Percentiles rank a stretch among this genome's conserved stretches.
phyloP scores from a whole-genome alignment of 768 basidiomycete species.

The Auricularia sp. region DNA sequence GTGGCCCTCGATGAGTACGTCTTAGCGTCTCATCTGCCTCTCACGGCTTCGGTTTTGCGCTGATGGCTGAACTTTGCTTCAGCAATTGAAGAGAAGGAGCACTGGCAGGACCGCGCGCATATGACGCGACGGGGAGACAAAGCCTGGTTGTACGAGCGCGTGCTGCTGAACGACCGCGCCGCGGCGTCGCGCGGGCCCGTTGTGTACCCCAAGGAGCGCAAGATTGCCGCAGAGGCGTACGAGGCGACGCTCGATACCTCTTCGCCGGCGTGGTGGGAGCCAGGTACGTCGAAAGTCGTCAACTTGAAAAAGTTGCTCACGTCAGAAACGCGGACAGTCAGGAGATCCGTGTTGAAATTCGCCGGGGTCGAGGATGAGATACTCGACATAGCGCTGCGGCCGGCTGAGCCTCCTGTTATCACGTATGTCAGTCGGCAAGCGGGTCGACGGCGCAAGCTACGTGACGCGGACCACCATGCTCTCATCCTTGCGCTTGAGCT shows the following conservation, averaged over 20 bases:
- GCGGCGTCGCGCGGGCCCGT: slow-evolving; percentile 59
- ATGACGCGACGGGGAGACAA: slow-evolving; percentile 2
- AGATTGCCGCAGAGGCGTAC: not conserved
- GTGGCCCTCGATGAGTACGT: slow-evolving; percentile 45
- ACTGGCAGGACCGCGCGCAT: slow-evolving; percentile 60
- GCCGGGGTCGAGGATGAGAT: slow-evolving; percentile 35
- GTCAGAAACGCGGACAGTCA: slow-evolving; percentile 19
- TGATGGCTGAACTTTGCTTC: not conserved
- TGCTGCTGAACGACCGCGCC: slow-evolving; percentile 63
- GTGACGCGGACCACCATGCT: slow-evolving; percentile 40
- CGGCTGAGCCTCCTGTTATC: slow-evolving; percentile 38
- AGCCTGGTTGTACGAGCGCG: slow-evolving; percentile 62
- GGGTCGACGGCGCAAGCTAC: slow-evolving; percentile 38
- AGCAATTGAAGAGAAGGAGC: slow-evolving; percentile 53
- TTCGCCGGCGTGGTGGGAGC: not conserved
- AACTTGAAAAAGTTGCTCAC: not conserved
- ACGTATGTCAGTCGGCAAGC: slow-evolving; percentile 66
- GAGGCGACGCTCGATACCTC: not conserved
- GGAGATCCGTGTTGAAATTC: slow-evolving; percentile 54
- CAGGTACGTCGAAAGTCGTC: slow-evolving; percentile 14
- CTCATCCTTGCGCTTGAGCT: slow-evolving; percentile 35
- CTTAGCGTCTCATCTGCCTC: not conserved
- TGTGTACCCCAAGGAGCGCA: slow-evolving; percentile 35
- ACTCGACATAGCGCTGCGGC: slow-evolving; percentile 21
- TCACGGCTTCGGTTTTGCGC: not conserved